These are phyloP conservation scores for Nakazawaea ishiwadae DNA, from an alignment of 805 yeast species.

Conservation along the genomic window DNA sequence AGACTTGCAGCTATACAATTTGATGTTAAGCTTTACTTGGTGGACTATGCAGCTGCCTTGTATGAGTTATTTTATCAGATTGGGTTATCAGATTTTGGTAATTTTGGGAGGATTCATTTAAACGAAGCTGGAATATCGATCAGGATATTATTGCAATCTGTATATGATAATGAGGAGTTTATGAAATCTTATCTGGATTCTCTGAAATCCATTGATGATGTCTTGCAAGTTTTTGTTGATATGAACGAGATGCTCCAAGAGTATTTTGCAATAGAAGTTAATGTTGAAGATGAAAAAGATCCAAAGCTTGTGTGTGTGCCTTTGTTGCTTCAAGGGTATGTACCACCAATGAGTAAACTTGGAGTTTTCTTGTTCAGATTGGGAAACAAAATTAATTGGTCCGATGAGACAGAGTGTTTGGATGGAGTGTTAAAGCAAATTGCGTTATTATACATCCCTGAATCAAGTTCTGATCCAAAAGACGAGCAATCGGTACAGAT, in stretches of 20 bases:
- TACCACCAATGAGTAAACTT: conserved; percentile 59
- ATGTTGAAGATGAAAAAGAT: conserved; percentile 25
- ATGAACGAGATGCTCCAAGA: conserved; percentile 80
- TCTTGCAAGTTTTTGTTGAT: conserved; percentile 25
- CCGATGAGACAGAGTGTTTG: conserved; percentile 64
- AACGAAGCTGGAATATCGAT: conserved; percentile 26
- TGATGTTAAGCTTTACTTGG: conserved; percentile 69
- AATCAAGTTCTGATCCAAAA: conserved; percentile 17
- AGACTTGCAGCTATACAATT: conserved; percentile 81
- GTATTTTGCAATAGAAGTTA: conserved; percentile 59
- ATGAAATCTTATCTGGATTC: conserved; percentile 4
- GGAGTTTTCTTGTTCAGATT: conserved; percentile 63
- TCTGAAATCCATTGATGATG: conserved; percentile 17
- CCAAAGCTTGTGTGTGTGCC: conserved; percentile 54
- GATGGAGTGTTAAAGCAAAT: conserved; percentile 61
- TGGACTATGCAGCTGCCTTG: conserved; percentile 73
- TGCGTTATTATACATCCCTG: conserved; percentile 72
- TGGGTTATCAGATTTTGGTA: conserved; percentile 71
- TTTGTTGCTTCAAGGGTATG: conserved; percentile 56
- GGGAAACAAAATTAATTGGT: conserved; percentile 58
- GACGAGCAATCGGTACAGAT: conserved; percentile 20
- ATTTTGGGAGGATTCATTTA: conserved; percentile 61
- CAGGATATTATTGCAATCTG: conserved; percentile 32
- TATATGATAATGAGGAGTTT: conserved; percentile 23
- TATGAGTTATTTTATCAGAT: conserved; percentile 76